phyloP scores from a whole-genome alignment of 495 filamentous ascomycete species.

The Thermochaetoides thermophila region DNA sequence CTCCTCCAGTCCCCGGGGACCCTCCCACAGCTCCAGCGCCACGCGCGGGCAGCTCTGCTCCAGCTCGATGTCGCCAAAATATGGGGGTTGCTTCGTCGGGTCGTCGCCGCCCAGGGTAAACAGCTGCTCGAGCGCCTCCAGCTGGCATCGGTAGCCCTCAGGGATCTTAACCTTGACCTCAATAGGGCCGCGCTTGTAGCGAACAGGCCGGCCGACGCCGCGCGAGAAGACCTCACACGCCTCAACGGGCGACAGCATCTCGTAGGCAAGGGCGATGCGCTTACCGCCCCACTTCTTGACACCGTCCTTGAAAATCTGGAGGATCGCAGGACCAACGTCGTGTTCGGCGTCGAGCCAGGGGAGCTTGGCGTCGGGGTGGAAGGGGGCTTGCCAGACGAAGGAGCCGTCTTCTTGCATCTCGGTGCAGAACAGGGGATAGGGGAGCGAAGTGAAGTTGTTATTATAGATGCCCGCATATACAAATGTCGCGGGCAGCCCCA shows the following conservation, averaged over 20 bases:
- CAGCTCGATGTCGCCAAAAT: slow-evolving; percentile 37
- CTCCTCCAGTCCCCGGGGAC: slow-evolving; percentile 80
- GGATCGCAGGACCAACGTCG: slow-evolving; percentile 83
- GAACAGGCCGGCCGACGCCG: slow-evolving; percentile 62
- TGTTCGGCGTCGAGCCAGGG: slow-evolving; percentile 98
- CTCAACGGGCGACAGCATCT: slow-evolving; percentile 70
- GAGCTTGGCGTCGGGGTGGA: slow-evolving; percentile 71
- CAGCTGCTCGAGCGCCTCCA: slow-evolving; percentile 55
- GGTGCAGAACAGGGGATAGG: slow-evolving; percentile 90
- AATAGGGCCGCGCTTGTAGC: slow-evolving; percentile 63
- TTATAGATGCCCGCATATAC: slow-evolving; percentile 96
- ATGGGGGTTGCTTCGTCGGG: slow-evolving; percentile 34
- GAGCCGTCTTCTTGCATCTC: slow-evolving; percentile 67
- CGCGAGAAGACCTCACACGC: slow-evolving; percentile 65
- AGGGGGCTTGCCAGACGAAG: slow-evolving; percentile 89
- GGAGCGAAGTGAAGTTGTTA: slow-evolving; percentile 93
- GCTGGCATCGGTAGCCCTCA: slow-evolving; percentile 75
- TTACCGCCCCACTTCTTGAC: slow-evolving; percentile 77
- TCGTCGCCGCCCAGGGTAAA: slow-evolving; percentile 45
- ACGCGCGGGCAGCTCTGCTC: slow-evolving; percentile 51
- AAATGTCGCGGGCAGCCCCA: slow-evolving; percentile 76
- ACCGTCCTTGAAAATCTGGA: slow-evolving; percentile 94
- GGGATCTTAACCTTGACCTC: slow-evolving; percentile 78
- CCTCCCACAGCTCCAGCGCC: slow-evolving; percentile 74
- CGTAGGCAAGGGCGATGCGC: slow-evolving; percentile 88